These are phyloP conservation scores for Malania oleifera DNA, from an alignment of 164 flowering plant species.

Conservation along the genomic window DNA sequence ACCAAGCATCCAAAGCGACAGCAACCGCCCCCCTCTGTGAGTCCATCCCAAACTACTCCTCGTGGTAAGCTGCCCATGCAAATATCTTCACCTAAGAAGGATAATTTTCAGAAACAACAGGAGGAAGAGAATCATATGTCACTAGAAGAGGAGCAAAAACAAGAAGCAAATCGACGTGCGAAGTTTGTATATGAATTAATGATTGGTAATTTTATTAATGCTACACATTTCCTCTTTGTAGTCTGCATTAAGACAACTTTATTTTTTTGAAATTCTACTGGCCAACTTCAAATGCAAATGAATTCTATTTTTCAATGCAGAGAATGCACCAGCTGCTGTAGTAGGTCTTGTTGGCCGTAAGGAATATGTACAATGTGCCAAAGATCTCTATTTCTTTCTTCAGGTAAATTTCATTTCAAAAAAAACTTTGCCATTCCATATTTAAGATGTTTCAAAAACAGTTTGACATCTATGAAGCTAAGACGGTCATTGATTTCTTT, in stretches of 20 bases:
- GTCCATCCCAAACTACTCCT: conserved; percentile 32
- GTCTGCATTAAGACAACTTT: background rate
- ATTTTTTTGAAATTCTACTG: background rate
- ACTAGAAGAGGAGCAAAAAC: conserved; percentile 49
- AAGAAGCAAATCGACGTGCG: conserved; percentile 76
- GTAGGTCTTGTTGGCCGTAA: conserved; percentile 87
- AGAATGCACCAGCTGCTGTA: conserved; percentile 87
- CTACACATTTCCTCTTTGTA: background rate
- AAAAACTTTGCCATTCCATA: background rate
- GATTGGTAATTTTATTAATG: conserved; percentile 54
- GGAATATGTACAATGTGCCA: conserved; percentile 92
- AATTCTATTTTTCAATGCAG: conserved; percentile 37
- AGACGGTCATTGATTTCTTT: too few relatives aligned
- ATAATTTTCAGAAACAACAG: conserved; percentile 16
- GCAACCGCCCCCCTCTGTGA: conserved; percentile 36
- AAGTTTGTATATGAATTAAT: conserved; percentile 83
- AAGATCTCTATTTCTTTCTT: conserved; percentile 90
- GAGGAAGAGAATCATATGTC: conserved; percentile 16
- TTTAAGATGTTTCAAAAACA: too few relatives aligned
- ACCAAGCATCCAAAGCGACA: conserved; percentile 90
- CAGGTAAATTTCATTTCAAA: conserved; percentile 49
- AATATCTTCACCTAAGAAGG: conserved; percentile 39
- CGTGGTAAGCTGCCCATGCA: conserved; percentile 25
- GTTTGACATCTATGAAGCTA: too few relatives aligned
- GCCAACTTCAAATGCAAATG: background rate